Conservation (phyloP, 106 monocot species). For the Allium sativum region DNA sequence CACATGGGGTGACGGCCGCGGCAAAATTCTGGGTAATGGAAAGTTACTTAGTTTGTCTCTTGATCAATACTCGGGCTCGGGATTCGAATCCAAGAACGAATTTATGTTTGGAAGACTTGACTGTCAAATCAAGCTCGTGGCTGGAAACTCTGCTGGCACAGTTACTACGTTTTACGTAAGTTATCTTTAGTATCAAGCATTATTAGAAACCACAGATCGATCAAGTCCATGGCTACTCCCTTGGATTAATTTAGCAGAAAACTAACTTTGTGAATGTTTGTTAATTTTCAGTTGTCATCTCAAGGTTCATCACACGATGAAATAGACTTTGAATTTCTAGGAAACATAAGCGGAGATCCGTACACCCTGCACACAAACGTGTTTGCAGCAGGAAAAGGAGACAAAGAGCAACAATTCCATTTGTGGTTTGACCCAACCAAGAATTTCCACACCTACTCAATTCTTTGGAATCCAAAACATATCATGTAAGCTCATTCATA, state of each 20-base stretch:
- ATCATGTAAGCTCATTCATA: constrained; percentile 9
- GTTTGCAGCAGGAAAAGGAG: constrained; percentile 13
- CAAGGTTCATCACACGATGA: constrained; percentile 13
- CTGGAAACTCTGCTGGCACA: constrained; percentile 21
- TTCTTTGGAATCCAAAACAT: constrained; percentile 14
- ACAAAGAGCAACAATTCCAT: constrained; percentile 17
- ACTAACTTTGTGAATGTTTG: neutral
- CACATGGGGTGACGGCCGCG: constrained; percentile 12
- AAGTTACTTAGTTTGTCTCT: constrained; percentile 8
- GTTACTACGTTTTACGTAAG: constrained; percentile 21
- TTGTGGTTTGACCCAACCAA: constrained; percentile 20
- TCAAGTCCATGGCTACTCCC: neutral
- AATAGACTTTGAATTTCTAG: constrained; percentile 18
- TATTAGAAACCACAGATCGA: neutral
- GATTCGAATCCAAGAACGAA: constrained; percentile 9
- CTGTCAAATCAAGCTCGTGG: constrained; percentile 17
- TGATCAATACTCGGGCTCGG: constrained; percentile 7
- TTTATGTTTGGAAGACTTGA: constrained; percentile 14
- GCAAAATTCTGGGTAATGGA: constrained; percentile 3
- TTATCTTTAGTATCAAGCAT: neutral
- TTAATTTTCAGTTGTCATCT: constrained; percentile 10
- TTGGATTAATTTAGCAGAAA: neutral
- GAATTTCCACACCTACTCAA: constrained; percentile 20
- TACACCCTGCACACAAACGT: constrained; percentile 14
- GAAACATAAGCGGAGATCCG: constrained; percentile 15